phyloP scores from a whole-genome alignment of 169 alveolate genomes.

The Perkinsus marinus region DNA sequence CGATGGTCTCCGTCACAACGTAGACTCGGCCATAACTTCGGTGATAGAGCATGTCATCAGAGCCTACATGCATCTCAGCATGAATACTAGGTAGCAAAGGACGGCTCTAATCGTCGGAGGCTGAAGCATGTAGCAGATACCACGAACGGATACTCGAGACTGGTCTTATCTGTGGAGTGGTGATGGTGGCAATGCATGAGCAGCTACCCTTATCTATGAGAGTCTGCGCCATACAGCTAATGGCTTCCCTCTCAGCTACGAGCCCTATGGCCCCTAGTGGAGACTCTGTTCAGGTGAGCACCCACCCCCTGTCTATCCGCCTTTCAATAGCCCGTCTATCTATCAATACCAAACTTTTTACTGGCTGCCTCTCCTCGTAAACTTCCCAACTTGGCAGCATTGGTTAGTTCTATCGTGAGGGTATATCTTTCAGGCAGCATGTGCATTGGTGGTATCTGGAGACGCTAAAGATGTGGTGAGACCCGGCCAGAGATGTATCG shows the following conservation, averaged over 20 bases:
- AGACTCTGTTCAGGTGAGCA: neutral
- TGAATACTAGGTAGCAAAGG: neutral
- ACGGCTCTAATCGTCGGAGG: neutral
- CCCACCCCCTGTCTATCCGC: too few species aligned
- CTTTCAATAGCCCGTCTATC: too few species aligned
- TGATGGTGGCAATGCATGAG: constrained; percentile 19
- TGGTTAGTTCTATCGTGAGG: too few species aligned
- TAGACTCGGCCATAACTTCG: neutral
- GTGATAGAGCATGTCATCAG: constrained; percentile 17
- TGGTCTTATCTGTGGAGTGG: constrained; percentile 17
- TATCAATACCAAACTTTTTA: too few species aligned
- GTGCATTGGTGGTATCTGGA: neutral
- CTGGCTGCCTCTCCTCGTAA: too few species aligned
- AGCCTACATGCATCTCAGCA: constrained; percentile 14
- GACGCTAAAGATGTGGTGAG: neutral
- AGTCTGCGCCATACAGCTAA: neutral
- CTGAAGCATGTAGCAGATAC: neutral
- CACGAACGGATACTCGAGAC: constrained; percentile 24
- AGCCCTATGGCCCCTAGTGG: neutral
- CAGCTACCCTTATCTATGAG: neutral
- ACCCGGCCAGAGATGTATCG: too few species aligned
- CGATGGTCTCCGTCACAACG: neutral
- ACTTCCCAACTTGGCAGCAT: too few species aligned
- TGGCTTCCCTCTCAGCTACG: neutral
- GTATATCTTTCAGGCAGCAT: neutral